Percentiles rank a stretch among this genome's conserved stretches.
phyloP scores from a whole-genome alignment of 768 basidiomycete genomes.

The Ramaria sp. region DNA sequence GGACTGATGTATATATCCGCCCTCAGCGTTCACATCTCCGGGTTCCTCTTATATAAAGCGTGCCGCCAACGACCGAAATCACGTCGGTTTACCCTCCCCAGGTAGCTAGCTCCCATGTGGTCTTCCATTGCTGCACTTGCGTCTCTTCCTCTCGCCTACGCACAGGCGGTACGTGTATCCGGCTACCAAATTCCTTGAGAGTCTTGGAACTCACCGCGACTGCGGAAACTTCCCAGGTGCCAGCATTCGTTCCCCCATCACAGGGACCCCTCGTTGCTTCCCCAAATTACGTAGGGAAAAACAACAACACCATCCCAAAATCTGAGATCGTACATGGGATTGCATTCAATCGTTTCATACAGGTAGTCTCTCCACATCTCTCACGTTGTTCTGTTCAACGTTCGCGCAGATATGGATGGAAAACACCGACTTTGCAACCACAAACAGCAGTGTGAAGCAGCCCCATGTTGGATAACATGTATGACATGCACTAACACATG shows the following conservation, averaged over 20 bases:
- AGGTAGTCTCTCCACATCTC: slow-evolving; percentile 11
- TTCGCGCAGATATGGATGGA: slow-evolving; percentile 47
- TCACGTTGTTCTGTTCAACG: neutral
- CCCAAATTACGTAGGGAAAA: slow-evolving; percentile 28
- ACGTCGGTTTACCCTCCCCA: too few relatives aligned
- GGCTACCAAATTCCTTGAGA: too few relatives aligned
- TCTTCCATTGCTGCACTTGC: too few relatives aligned
- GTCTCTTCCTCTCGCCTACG: too few relatives aligned
- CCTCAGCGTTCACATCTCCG: too few relatives aligned
- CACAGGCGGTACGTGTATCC: too few relatives aligned
- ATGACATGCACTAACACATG: neutral
- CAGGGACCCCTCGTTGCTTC: slow-evolving; percentile 19
- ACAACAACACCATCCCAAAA: slow-evolving; percentile 34
- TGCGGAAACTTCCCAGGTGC: too few relatives aligned
- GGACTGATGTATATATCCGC: too few relatives aligned
- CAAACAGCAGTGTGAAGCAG: slow-evolving; percentile 10
- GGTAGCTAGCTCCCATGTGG: too few relatives aligned
- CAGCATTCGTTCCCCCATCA: slow-evolving; percentile 20
- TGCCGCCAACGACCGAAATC: too few relatives aligned
- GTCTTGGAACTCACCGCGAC: too few relatives aligned
- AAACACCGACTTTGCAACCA: slow-evolving; percentile 42
- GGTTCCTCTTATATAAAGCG: too few relatives aligned
- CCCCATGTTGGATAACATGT: neutral
- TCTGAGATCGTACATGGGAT: slow-evolving; percentile 28
- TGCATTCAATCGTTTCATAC: slow-evolving; percentile 37